Evolutionary conservation across 2,329 filamentous ascomycete genomes (phyloP).

Genomic region (Penicillium sumatraense): DNA sequence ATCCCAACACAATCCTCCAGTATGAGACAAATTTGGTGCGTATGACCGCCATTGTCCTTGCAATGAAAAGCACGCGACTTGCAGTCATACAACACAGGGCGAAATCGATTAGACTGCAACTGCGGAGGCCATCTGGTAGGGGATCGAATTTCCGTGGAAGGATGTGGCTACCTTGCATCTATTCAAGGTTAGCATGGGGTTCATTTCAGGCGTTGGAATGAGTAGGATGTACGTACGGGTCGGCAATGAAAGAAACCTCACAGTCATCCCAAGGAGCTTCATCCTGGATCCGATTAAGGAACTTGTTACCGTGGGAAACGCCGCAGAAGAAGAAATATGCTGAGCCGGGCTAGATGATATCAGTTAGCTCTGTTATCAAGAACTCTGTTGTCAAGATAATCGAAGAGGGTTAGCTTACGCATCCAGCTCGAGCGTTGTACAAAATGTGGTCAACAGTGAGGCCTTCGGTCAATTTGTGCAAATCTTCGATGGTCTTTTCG

Average conservation of each 20-base stretch:
- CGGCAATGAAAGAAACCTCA: constrained; percentile 10
- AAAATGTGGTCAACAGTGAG: constrained; percentile 5
- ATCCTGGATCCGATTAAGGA: constrained; percentile 7
- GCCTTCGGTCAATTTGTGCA: background rate
- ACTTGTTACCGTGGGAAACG: constrained; percentile 8
- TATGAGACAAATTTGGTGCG: too few relatives aligned
- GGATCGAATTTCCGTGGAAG: constrained; percentile 9
- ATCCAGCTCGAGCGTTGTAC: background rate
- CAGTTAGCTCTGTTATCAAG: background rate
- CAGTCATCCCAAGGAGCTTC: constrained; percentile 8
- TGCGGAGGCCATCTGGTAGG: background rate
- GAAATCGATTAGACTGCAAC: background rate
- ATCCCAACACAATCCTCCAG: too few relatives aligned
- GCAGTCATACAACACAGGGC: too few relatives aligned
- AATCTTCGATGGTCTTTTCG: background rate
- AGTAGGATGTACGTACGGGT: constrained; percentile 13
- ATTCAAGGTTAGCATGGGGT: background rate
- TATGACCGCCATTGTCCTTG: too few relatives aligned
- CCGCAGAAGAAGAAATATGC: constrained; percentile 16
- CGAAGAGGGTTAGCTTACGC: background rate
- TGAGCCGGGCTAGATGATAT: background rate
- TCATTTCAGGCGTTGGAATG: background rate
- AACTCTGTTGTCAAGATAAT: background rate
- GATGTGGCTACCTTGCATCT: constrained; percentile 1
- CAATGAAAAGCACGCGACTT: too few relatives aligned